Percentiles rank a stretch among this genome's conserved stretches.
phyloP scores from a whole-genome alignment of 345 rosid genomes.

The Heritiera littoralis region DNA sequence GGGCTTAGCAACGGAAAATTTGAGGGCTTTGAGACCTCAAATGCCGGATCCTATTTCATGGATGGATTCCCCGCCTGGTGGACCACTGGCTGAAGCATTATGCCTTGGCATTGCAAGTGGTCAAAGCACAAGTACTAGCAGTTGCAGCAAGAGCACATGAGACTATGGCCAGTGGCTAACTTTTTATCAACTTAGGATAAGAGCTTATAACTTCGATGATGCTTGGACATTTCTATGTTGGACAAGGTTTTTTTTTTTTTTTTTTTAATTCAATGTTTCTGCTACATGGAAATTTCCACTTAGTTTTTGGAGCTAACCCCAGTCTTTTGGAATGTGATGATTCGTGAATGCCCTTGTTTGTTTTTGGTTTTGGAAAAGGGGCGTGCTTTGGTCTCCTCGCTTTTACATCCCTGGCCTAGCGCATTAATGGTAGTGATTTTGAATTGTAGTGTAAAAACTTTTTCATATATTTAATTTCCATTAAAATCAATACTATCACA shows the following conservation, averaged over 20 bases:
- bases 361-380: not conserved
- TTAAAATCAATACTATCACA: not conserved
- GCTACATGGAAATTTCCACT: not conserved
- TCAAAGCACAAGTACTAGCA: conserved; percentile 23
- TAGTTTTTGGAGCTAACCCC: not conserved
- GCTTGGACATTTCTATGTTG: not conserved
- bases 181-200: not conserved
- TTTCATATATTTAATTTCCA: not conserved
- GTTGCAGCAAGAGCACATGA: conserved; percentile 23
- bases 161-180: not conserved
- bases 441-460: not conserved
- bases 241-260: not conserved
- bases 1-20: conserved; percentile 7
- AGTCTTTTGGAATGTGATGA: too few species aligned
- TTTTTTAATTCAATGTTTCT: not conserved
- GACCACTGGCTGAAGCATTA: conserved; percentile 54
- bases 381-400: conserved; percentile 3
- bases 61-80: conserved; percentile 43
- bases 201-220: not conserved
- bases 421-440: not conserved
- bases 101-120: conserved; percentile 42
- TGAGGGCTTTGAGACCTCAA: conserved; percentile 21
- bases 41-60: conserved; percentile 39
- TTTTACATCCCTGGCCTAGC: not conserved
- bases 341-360: not conserved